A percentile compares a stretch with the other conserved stretches of the same genome.
Conservation (phyloP, 1,139 yeast species). For the Geotrichum europaeum region DNA sequence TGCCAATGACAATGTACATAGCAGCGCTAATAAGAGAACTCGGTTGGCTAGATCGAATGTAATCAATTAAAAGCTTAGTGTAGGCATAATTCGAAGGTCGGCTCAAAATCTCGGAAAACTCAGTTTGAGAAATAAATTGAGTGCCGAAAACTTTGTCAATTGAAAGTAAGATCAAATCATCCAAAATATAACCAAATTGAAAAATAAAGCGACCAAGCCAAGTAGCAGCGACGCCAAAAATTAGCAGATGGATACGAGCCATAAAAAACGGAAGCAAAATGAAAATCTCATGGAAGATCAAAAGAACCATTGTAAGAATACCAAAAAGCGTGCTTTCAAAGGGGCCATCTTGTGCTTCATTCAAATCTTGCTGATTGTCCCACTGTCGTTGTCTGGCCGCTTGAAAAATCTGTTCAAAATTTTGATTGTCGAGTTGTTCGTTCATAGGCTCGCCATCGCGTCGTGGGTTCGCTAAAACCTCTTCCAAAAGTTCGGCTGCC, state of each 20-base stretch:
- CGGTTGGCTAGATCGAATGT: conserved; percentile 16
- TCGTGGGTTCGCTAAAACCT: conserved; percentile 19
- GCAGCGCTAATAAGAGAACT: conserved; percentile 20
- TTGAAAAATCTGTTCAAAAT: background rate
- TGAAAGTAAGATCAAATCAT: conserved; percentile 1
- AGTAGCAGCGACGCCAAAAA: conserved; percentile 3
- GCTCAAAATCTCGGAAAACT: conserved; percentile 2
- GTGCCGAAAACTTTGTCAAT: background rate
- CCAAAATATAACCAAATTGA: conserved; percentile 3
- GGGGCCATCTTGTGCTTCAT: background rate
- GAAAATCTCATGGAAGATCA: conserved; percentile 9
- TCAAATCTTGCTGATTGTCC: background rate
- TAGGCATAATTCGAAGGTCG: conserved; percentile 2
- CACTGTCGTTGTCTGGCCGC: background rate
- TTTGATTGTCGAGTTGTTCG: conserved; percentile 19
- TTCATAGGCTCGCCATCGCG: conserved; percentile 31
- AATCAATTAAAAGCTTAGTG: conserved; percentile 1
- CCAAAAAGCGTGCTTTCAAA: background rate
- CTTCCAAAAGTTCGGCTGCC: conserved; percentile 21
- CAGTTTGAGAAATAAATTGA: background rate
- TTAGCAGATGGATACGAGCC: conserved; percentile 3
- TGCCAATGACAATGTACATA: conserved; percentile 21
- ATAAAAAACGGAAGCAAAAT: background rate
- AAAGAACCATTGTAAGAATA: conserved; percentile 18
- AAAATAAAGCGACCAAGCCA: background rate